Evolutionary conservation across 164 flowering plant species (phyloP).

Genomic region (Umbilicus rupestris): DNA sequence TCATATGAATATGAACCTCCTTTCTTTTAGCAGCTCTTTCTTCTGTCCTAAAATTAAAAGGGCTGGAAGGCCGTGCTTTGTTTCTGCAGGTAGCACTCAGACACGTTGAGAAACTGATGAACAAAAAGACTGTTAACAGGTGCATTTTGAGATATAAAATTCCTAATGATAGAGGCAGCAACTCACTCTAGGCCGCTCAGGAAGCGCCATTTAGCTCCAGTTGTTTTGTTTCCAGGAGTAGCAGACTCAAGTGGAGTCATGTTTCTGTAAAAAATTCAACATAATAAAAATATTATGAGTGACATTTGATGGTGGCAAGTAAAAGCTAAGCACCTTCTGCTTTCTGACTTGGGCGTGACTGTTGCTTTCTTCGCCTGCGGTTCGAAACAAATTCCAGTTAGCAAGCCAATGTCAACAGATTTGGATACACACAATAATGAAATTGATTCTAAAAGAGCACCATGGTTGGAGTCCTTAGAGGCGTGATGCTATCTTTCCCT

Average conservation of each 20-base stretch:
- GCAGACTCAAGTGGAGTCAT: constrained; percentile 23
- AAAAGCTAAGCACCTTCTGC: constrained; percentile 22
- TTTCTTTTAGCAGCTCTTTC: constrained; percentile 60
- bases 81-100: constrained; percentile 28
- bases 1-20: constrained; percentile 21
- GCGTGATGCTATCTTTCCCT: constrained; percentile 23
- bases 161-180: background rate
- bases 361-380: constrained; percentile 29
- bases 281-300: no score
- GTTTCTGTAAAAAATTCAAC: constrained; percentile 14
- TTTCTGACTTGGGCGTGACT: constrained; percentile 35
- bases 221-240: constrained; percentile 25
- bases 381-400: background rate
- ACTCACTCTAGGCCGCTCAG: constrained; percentile 34
- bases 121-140: constrained; percentile 6
- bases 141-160: background rate
- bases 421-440: background rate
- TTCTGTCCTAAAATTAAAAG: constrained; percentile 43
- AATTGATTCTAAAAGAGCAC: constrained; percentile 12
- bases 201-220: constrained; percentile 35
- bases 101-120: constrained; percentile 31
- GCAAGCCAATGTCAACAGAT: background rate
- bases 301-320: background rate
- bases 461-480: constrained; percentile 32
- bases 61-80: constrained; percentile 31